Conservation (phyloP, 495 filamentous ascomycete genomes). For the Trichocladium uniseriatum region DNA sequence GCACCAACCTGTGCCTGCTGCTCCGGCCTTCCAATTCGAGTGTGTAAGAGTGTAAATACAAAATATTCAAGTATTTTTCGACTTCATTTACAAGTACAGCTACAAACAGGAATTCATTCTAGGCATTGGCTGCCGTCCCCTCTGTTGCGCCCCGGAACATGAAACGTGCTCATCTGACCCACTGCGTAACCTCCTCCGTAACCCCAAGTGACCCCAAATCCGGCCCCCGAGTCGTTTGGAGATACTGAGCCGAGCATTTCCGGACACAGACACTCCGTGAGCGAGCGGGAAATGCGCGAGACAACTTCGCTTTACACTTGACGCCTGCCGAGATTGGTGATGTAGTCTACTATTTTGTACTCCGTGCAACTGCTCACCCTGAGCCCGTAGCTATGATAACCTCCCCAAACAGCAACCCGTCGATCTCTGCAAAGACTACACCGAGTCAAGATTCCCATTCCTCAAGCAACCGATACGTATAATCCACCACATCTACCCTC, state of each 20-base stretch:
- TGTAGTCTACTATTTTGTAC: not conserved
- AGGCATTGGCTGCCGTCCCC: too few relatives aligned
- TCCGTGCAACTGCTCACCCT: too few relatives aligned
- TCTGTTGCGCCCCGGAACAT: not conserved
- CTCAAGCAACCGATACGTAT: too few relatives aligned
- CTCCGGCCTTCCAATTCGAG: too few relatives aligned
- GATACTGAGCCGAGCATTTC: not conserved
- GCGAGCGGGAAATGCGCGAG: not conserved
- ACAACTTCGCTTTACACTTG: too few relatives aligned
- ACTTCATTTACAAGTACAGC: not conserved
- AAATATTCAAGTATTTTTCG: not conserved
- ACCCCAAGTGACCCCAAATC: not conserved
- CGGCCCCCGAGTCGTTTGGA: not conserved
- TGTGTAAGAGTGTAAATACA: too few relatives aligned
- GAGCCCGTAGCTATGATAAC: too few relatives aligned
- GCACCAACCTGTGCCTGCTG: too few relatives aligned
- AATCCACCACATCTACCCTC: not conserved
- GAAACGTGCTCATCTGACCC: conserved; percentile 17
- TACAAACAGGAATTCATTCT: too few relatives aligned
- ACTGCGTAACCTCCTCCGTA: not conserved
- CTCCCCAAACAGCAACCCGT: too few relatives aligned
- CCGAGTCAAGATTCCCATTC: too few relatives aligned
- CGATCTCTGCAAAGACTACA: too few relatives aligned
- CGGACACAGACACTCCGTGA: conserved; percentile 8
- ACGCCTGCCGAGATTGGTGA: conserved; percentile 6